Conservation (phyloP, 306 rosid genomes). For the Castanea crenata region DNA sequence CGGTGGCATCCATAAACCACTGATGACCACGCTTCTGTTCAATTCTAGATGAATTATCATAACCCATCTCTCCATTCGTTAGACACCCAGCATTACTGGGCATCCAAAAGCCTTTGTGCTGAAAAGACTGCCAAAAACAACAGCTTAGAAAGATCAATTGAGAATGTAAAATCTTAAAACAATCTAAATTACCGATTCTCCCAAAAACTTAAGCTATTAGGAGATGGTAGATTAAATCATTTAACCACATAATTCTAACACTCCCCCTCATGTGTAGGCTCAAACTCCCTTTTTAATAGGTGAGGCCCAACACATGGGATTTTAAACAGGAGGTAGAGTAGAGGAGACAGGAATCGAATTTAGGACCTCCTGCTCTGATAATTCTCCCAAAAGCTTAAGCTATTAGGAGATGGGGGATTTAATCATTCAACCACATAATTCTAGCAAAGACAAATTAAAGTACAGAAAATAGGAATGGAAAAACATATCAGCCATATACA, state of each 20-base stretch:
- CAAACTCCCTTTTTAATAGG: too few species aligned
- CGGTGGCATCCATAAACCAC: slow-evolving; percentile 73
- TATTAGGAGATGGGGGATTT: too few species aligned
- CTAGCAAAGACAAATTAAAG: background rate
- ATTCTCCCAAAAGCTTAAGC: too few species aligned
- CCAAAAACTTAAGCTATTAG: too few species aligned
- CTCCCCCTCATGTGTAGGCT: too few species aligned
- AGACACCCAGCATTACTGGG: slow-evolving; percentile 67
- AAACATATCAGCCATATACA: background rate
- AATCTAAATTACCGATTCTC: background rate
- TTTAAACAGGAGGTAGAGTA: too few species aligned
- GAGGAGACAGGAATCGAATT: too few species aligned
- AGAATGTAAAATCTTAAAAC: slow-evolving; percentile 7
- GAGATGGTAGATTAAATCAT: too few species aligned
- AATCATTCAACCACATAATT: too few species aligned
- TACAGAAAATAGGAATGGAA: background rate
- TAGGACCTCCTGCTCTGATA: too few species aligned
- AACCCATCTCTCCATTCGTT: slow-evolving; percentile 74
- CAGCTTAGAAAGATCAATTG: slow-evolving; percentile 18
- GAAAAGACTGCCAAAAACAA: slow-evolving; percentile 62
- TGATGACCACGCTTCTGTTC: slow-evolving; percentile 82
- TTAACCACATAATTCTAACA: too few species aligned
- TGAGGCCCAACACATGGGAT: too few species aligned
- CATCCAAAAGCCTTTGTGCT: slow-evolving; percentile 83
- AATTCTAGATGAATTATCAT: slow-evolving; percentile 69